A percentile compares a stretch with the other conserved stretches of the same genome.
These are phyloP conservation scores for Tuber melanosporum DNA, from an alignment of 495 filamentous ascomycete genomes.

Conservation along the genomic window DNA sequence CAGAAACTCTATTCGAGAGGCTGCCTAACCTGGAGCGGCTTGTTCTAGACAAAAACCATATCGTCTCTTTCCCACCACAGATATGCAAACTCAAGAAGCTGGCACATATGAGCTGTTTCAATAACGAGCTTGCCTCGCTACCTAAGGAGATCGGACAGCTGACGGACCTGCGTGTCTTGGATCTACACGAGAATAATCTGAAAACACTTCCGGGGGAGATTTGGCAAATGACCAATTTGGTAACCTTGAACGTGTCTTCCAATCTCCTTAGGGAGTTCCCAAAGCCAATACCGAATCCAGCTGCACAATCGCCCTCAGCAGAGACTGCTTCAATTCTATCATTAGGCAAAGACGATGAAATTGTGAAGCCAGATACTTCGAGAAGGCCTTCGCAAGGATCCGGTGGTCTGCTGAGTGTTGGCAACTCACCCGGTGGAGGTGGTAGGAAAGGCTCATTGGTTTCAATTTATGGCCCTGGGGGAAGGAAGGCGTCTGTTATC, in stretches of 20 bases:
- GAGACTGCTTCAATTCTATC: constrained; percentile 9
- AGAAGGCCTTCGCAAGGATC: constrained; percentile 82
- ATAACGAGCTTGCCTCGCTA: constrained; percentile 75
- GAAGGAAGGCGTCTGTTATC: constrained; percentile 75
- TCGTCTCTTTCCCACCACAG: constrained; percentile 74
- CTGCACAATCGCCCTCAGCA: constrained; percentile 18
- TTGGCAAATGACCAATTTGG: constrained; percentile 82
- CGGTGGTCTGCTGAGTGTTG: constrained; percentile 63
- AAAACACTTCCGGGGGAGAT: constrained; percentile 80
- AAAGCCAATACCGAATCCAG: constrained; percentile 64
- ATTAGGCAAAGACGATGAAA: constrained; percentile 20
- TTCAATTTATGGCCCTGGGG: constrained; percentile 66
- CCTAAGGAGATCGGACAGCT: constrained; percentile 81
- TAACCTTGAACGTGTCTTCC: constrained; percentile 89
- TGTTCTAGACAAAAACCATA: constrained; percentile 89
- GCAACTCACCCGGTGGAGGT: constrained; percentile 59
- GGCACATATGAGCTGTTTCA: constrained; percentile 87
- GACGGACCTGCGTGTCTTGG: constrained; percentile 72
- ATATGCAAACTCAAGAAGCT: constrained; percentile 77
- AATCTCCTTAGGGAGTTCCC: constrained; percentile 87
- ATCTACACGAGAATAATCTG: constrained; percentile 87
- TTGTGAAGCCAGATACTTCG: constrained; percentile 19
- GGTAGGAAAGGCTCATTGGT: constrained; percentile 75
- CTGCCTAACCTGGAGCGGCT: constrained; percentile 79
- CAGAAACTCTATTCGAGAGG: constrained; percentile 78